These are phyloP conservation scores for Hygrophorus pudorinus DNA, from an alignment of 768 basidiomycete species.

Conservation along the genomic window DNA sequence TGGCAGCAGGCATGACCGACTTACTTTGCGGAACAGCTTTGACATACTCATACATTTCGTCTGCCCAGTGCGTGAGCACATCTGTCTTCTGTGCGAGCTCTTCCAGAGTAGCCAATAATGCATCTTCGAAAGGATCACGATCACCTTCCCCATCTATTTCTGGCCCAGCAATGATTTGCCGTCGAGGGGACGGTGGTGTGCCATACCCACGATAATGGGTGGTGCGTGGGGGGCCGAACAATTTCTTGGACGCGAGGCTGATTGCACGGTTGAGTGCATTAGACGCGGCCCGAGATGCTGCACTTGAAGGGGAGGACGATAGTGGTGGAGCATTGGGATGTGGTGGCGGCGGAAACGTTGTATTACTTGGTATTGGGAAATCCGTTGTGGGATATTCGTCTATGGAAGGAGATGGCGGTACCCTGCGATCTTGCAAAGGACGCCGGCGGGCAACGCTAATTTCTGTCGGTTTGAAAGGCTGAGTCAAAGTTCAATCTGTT, in stretches of 20 bases:
- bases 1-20: conserved; percentile 18
- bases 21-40: conserved; percentile 77
- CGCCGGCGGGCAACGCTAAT: conserved; percentile 49
- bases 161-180: conserved; percentile 36
- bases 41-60: conserved; percentile 86
- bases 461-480: conserved; percentile 36
- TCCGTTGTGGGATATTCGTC: conserved; percentile 34
- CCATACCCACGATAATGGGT: conserved; percentile 27
- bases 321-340: conserved; percentile 43
- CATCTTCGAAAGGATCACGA: conserved; percentile 70
- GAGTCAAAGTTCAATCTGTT: background rate
- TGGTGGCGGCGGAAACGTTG: conserved; percentile 62
- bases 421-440: conserved; percentile 46
- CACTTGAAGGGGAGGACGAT: conserved; percentile 55
- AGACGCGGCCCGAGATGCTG: conserved; percentile 52
- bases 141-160: conserved; percentile 30
- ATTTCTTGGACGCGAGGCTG: conserved; percentile 71
- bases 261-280: conserved; percentile 74
- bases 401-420: conserved; percentile 35
- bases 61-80: conserved; percentile 88
- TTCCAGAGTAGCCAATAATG: conserved; percentile 70
- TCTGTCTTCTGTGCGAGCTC: conserved; percentile 94
- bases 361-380: conserved; percentile 20
- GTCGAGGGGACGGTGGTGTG: conserved; percentile 44
- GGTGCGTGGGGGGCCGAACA: conserved; percentile 50